A percentile compares a stretch with the other conserved stretches of the same genome.
phyloP scores from a whole-genome alignment of 345 rosid species.

The Eucalyptus globulus region DNA sequence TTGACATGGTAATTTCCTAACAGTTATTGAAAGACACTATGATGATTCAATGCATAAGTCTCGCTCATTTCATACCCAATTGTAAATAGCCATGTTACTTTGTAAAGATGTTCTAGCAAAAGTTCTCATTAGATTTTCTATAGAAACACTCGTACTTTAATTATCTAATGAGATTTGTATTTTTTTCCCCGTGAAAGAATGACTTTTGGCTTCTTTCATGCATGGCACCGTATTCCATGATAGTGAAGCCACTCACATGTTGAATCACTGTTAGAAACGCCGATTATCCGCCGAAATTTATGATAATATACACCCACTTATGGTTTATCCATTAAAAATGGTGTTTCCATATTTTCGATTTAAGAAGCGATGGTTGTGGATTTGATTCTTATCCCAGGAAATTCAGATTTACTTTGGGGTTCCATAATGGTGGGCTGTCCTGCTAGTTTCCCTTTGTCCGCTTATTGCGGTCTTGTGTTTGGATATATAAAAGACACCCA shows the following conservation, averaged over 20 bases:
- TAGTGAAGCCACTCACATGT: neutral
- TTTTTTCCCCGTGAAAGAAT: neutral
- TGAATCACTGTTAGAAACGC: neutral
- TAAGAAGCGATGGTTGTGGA: neutral
- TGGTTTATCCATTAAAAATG: neutral
- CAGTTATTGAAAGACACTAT: neutral
- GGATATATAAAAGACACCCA: neutral
- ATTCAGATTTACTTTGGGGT: neutral
- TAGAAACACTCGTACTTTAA: neutral
- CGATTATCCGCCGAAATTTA: neutral
- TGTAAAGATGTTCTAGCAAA: neutral
- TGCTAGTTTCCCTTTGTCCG: neutral
- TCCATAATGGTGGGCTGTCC: neutral
- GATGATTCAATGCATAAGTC: neutral
- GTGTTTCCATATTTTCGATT: neutral
- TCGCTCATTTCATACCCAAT: neutral
- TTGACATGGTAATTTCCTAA: neutral
- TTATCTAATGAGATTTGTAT: neutral
- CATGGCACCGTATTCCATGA: neutral
- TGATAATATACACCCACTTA: neutral
- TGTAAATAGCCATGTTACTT: neutral
- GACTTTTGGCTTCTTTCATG: neutral
- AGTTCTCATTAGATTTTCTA: neutral
- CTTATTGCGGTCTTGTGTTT: neutral
- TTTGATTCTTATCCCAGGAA: neutral